Conservation (phyloP, 495 filamentous ascomycete genomes). For the Massariosphaeria phaeospora region DNA sequence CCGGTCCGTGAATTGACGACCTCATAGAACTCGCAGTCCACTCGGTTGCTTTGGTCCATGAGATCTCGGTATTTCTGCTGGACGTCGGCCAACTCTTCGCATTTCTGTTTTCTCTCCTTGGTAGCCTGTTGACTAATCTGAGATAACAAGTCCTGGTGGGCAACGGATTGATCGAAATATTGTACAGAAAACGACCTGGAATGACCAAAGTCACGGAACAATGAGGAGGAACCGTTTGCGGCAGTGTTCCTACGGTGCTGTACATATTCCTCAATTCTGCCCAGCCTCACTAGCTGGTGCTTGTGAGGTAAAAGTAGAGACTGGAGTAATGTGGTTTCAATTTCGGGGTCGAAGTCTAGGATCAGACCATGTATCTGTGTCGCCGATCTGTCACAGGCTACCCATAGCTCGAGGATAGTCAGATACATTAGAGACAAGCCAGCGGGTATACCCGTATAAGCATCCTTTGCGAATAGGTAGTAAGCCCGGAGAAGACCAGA, state of each 20-base stretch:
- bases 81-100: slow-evolving; percentile 41
- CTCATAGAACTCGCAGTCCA: slow-evolving; percentile 37
- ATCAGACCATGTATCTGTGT: slow-evolving; percentile 43
- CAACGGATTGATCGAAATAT: slow-evolving; percentile 49
- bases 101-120: slow-evolving; percentile 40
- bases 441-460: slow-evolving; percentile 48
- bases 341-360: slow-evolving; percentile 48
- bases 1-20: too few relatives aligned
- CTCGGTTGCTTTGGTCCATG: slow-evolving; percentile 22
- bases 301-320: slow-evolving; percentile 48
- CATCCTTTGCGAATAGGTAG: slow-evolving; percentile 21
- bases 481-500: slow-evolving; percentile 39
- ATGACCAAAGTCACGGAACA: slow-evolving; percentile 39
- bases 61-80: slow-evolving; percentile 39
- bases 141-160: slow-evolving; percentile 42
- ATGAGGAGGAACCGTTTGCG: slow-evolving; percentile 16
- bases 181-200: slow-evolving; percentile 48
- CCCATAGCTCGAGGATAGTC: slow-evolving; percentile 58
- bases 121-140: slow-evolving; percentile 44
- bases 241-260: slow-evolving; percentile 29
- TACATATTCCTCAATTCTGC: slow-evolving; percentile 50
- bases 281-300: slow-evolving; percentile 50
- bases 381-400: slow-evolving; percentile 54
- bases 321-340: slow-evolving; percentile 45
- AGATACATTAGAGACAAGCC: slow-evolving; percentile 56